Evolutionary conservation across 495 filamentous ascomycete genomes (phyloP).

Genomic region (Umbilicaria muhlenbergii): DNA sequence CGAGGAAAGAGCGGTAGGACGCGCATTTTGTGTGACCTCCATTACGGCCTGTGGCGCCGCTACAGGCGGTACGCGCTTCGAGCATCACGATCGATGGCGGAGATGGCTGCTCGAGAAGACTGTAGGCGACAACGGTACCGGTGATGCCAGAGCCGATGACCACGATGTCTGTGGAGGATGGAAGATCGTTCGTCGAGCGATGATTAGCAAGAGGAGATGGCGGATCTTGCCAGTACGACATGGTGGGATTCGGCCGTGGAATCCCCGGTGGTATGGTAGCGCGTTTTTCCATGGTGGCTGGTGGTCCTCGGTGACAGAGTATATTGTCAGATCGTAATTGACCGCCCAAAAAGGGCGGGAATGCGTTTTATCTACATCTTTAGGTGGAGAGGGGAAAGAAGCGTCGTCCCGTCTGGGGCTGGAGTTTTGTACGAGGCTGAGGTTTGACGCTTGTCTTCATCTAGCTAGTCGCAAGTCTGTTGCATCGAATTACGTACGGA

Average conservation of each 20-base stretch:
- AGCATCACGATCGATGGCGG: slow-evolving; percentile 43
- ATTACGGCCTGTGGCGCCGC: slow-evolving; percentile 60
- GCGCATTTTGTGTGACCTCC: slow-evolving; percentile 51
- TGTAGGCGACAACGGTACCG: slow-evolving; percentile 43
- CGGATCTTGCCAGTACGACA: slow-evolving; percentile 57
- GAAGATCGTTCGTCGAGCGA: slow-evolving; percentile 31
- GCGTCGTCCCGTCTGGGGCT: too few species aligned
- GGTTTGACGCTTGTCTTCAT: too few species aligned
- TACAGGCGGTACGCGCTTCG: slow-evolving; percentile 65
- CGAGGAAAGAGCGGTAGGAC: slow-evolving; percentile 38
- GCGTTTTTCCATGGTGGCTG: slow-evolving; percentile 18
- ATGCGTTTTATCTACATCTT: too few species aligned
- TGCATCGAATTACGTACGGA: too few species aligned
- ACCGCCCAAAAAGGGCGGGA: too few species aligned
- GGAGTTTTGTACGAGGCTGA: too few species aligned
- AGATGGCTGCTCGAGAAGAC: slow-evolving; percentile 28
- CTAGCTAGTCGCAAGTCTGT: too few species aligned
- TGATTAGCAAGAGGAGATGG: slow-evolving; percentile 38
- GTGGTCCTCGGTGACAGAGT: too few species aligned
- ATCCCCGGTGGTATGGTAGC: slow-evolving; percentile 21
- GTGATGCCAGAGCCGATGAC: slow-evolving; percentile 62
- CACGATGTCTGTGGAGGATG: slow-evolving; percentile 33
- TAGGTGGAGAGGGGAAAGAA: too few species aligned
- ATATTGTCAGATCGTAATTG: too few species aligned
- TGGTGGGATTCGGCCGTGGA: slow-evolving; percentile 41